Evolutionary conservation across 805 yeast species (phyloP).

Genomic region (Sugiyamaella smithiae): DNA sequence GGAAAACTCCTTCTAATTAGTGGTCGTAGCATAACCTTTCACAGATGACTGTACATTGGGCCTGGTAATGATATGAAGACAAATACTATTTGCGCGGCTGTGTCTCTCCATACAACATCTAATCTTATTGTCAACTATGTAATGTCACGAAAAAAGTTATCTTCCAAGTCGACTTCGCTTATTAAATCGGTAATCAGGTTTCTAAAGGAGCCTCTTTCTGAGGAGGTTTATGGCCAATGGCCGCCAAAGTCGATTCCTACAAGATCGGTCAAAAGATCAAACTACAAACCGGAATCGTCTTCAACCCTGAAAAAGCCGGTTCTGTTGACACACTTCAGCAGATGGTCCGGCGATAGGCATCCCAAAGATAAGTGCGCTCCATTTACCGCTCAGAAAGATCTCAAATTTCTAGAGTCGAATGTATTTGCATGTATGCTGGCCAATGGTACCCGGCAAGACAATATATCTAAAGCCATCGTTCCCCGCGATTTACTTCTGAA

Average conservation of each 20-base stretch:
- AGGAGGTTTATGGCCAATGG: not conserved
- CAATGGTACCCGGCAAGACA: constrained; percentile 45
- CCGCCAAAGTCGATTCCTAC: not conserved
- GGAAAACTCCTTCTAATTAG: no score
- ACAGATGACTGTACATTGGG: no score
- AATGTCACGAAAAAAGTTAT: no score
- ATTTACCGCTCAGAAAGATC: constrained; percentile 16
- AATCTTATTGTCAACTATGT: no score
- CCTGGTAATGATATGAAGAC: no score
- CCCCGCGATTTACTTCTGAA: constrained; percentile 42
- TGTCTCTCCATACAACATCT: no score
- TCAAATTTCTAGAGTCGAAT: constrained; percentile 31
- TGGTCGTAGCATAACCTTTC: no score
- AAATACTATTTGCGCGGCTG: no score
- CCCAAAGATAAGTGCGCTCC: constrained; percentile 19
- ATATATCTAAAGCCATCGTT: constrained; percentile 34
- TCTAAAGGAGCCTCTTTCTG: not conserved
- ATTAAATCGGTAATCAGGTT: not conserved
- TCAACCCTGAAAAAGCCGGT: constrained; percentile 22
- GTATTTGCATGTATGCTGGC: constrained; percentile 40
- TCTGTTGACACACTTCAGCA: constrained; percentile 32
- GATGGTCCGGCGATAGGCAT: constrained; percentile 36
- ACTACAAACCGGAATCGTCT: constrained; percentile 13
- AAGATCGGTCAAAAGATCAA: constrained; percentile 2
- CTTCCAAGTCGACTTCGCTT: no score